Percentiles rank a stretch among this genome's conserved stretches.
Conservation (phyloP, 768 basidiomycete species). For the Hygrophoropsis aurantiaca region DNA sequence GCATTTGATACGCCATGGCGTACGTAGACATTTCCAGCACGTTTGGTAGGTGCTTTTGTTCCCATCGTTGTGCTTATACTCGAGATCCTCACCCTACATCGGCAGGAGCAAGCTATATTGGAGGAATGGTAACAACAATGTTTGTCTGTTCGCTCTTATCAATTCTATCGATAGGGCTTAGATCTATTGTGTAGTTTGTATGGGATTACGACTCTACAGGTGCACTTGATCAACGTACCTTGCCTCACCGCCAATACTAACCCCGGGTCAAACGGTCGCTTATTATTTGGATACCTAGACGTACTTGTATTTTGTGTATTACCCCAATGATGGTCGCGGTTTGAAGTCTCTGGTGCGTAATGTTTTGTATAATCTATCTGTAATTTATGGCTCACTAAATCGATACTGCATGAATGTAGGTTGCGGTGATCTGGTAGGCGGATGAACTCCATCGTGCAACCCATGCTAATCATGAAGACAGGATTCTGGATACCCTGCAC, state of each 20-base stretch:
- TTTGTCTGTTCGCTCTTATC: not conserved
- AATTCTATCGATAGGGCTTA: not conserved
- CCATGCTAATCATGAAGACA: not conserved
- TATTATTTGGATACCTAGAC: conserved; percentile 9
- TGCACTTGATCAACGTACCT: not conserved
- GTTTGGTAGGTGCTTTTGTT: conserved; percentile 2
- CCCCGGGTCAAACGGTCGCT: not conserved
- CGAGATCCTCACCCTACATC: not conserved
- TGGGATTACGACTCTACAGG: conserved; percentile 23
- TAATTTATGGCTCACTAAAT: not conserved
- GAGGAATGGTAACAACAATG: conserved; percentile 16
- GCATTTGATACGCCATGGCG: not conserved
- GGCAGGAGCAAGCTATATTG: conserved; percentile 20
- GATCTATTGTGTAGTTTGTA: conserved; percentile 11
- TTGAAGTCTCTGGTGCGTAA: conserved; percentile 13
- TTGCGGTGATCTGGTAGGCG: conserved; percentile 5
- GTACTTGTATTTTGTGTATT: conserved; percentile 22
- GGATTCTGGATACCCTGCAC: conserved; percentile 9
- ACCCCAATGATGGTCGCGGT: conserved; percentile 12
- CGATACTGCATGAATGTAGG: no score
- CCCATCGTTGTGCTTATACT: not conserved
- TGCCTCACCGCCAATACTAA: no score
- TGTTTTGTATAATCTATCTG: not conserved
- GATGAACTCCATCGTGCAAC: not conserved
- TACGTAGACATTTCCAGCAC: conserved; percentile 5